Percentiles rank a stretch among this genome's conserved stretches.
Evolutionary conservation across 768 basidiomycete genomes (phyloP).

Genomic region (Suillus brevipes): DNA sequence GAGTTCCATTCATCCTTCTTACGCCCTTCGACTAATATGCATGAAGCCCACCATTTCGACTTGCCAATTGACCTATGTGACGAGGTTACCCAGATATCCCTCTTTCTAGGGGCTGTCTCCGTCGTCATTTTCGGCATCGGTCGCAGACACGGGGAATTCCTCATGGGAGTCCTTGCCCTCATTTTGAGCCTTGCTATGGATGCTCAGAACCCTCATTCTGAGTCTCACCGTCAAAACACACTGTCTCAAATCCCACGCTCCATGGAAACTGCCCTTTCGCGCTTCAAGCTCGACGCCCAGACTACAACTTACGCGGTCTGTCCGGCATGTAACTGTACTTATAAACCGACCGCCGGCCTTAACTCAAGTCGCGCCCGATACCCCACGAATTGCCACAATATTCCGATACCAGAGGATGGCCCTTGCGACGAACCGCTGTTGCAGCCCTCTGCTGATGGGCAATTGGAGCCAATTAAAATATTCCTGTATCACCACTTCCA

Average conservation of each 20-base stretch:
- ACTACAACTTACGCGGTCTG: slow-evolving; percentile 18
- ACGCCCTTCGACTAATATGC: not conserved
- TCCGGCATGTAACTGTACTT: slow-evolving; percentile 14
- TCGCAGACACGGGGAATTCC: slow-evolving; percentile 13
- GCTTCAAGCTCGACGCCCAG: slow-evolving; percentile 16
- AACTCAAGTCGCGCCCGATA: slow-evolving; percentile 5
- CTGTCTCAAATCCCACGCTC: not conserved
- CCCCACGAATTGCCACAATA: slow-evolving; percentile 12
- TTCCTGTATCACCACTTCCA: not conserved
- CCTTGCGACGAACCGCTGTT: not conserved
- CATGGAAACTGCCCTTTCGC: slow-evolving; percentile 7
- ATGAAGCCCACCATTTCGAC: slow-evolving; percentile 9
- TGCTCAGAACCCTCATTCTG: not conserved
- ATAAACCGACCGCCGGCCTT: slow-evolving; percentile 4
- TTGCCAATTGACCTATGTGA: slow-evolving; percentile 11
- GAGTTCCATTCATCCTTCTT: not conserved
- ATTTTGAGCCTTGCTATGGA: slow-evolving; percentile 12
- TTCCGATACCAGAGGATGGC: not conserved
- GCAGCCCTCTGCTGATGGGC: not conserved
- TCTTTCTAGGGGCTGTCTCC: too few species aligned
- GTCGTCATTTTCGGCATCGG: too few species aligned
- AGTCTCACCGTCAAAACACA: not conserved
- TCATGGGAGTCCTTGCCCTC: slow-evolving; percentile 18
- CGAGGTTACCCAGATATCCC: not conserved
- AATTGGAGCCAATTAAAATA: not conserved